Conservation (phyloP, 176 grass and related monocot genomes). For the Miscanthus lutarioriparius region DNA sequence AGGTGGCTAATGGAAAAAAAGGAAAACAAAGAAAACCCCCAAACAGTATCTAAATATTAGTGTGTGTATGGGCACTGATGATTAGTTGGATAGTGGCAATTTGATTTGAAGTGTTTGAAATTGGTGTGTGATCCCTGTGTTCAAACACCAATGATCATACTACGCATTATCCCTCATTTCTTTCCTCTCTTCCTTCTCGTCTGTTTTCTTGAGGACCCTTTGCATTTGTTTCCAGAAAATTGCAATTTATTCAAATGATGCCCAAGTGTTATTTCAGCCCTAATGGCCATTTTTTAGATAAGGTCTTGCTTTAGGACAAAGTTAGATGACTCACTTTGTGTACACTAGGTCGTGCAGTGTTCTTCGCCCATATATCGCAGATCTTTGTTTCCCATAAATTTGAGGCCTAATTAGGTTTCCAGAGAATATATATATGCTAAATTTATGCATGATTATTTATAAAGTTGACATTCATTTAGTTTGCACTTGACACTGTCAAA, state of each 20-base stretch:
- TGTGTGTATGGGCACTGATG: too few relatives aligned
- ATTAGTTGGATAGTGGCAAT: background rate
- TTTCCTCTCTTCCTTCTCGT: background rate
- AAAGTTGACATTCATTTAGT: background rate
- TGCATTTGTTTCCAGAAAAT: background rate
- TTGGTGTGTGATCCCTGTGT: background rate
- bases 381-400: too few relatives aligned
- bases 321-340: background rate
- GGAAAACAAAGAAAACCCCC: background rate
- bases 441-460: too few relatives aligned
- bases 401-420: background rate
- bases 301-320: background rate
- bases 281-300: background rate
- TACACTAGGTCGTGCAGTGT: background rate
- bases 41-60: too few relatives aligned
- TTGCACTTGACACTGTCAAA: too few relatives aligned
- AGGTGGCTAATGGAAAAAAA: background rate
- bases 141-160: background rate
- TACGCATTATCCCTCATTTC: background rate
- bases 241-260: background rate
- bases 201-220: background rate
- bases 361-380: too few relatives aligned
- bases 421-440: background rate
- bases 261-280: background rate
- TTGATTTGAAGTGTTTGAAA: background rate